A percentile compares a stretch with the other conserved stretches of the same genome.
These are phyloP conservation scores for Stereocaulon alpinum DNA, from an alignment of 495 filamentous ascomycete species.

Conservation along the genomic window DNA sequence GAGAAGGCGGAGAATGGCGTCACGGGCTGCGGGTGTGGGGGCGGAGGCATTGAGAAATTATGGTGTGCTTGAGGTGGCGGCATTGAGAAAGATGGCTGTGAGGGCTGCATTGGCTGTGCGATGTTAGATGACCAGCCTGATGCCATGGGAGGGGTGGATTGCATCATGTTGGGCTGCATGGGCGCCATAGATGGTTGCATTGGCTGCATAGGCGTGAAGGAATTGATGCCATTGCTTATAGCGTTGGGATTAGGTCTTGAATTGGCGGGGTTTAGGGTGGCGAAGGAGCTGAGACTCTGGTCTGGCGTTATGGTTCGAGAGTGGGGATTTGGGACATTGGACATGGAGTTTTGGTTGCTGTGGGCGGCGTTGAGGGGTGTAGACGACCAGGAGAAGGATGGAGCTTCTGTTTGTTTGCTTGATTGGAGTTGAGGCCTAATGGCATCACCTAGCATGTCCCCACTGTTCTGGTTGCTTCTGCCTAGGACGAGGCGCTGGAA, in stretches of 20 bases:
- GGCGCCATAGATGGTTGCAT: too few species aligned
- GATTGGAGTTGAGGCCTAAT: conserved; percentile 26
- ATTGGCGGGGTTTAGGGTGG: conserved; percentile 34
- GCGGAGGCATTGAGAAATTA: conserved; percentile 10
- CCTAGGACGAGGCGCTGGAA: conserved; percentile 87
- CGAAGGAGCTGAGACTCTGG: conserved; percentile 38
- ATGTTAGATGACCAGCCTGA: conserved; percentile 7
- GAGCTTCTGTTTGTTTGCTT: conserved; percentile 24
- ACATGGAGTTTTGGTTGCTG: conserved; percentile 21
- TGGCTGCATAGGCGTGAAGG: conserved; percentile 18
- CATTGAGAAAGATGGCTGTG: conserved; percentile 12
- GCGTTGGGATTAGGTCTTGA: conserved; percentile 15
- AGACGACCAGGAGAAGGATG: conserved; percentile 42
- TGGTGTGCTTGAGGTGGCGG: conserved; percentile 5
- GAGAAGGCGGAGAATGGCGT: conserved; percentile 31
- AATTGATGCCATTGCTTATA: conserved; percentile 11
- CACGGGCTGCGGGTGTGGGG: conserved; percentile 1
- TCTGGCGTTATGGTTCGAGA: conserved; percentile 45
- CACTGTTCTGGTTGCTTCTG: conserved; percentile 24
- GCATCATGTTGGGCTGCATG: conserved; percentile 11
- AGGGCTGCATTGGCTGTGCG: conserved; percentile 24
- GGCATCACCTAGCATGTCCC: conserved; percentile 32
- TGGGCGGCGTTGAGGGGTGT: conserved; percentile 13
- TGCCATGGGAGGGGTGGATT: not conserved
- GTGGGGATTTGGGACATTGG: conserved; percentile 23